Evolutionary conservation across 2,329 filamentous ascomycete genomes (phyloP), one percentile per base, ranked within the genome.

Genomic region (Colletotrichum lini): DNA sequence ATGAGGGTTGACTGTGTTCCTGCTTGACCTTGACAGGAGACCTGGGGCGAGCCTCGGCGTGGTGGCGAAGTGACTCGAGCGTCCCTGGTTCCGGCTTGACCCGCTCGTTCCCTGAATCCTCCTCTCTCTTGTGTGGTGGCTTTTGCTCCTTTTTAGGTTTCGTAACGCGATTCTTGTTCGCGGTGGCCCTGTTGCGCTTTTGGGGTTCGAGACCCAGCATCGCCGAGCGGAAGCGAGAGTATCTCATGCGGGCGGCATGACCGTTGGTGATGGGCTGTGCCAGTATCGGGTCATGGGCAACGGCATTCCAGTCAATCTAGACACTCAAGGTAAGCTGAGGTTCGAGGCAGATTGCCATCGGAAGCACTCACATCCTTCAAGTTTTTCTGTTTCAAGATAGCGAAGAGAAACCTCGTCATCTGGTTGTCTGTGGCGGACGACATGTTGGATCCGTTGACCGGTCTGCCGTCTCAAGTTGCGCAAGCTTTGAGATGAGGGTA

Each of bases 181-280:
- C 80, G 45, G 75, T 76, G 10, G 80, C 80, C 54, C 83, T 82
- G 75, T 82, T 83, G 35, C 86, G 83, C 76, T 83, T 85, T 72
- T 85, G 83, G 12, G 87, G 84, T 75, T 87, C 83, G 52, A 83
- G 78, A 35, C 85, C 85, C 10, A 84, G 77, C 76, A 90, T 83
- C 13, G 84, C 79, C 12, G 81, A 76, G 38, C 82, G 80, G 76
- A 89, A 89, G 45, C 88, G 84, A 16, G 87, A 86, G 77, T 86
- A 90, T 65, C 88, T 83, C 88, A 90, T 90, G 58, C 88, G 85
- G 42, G 88, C 88, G 40, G 88, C 88, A 78, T 90, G 88, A 54
- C 88, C 88, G 75, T 90, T 90, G 73, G 87, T 84, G 70, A 90
- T 90, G 74, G 84, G 82, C 60, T 89, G 83, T 30, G 84, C 73